A percentile compares a stretch with the other conserved stretches of the same genome.
Evolutionary conservation across 495 filamentous ascomycete species (phyloP).

Genomic region (Xylaria venustula): DNA sequence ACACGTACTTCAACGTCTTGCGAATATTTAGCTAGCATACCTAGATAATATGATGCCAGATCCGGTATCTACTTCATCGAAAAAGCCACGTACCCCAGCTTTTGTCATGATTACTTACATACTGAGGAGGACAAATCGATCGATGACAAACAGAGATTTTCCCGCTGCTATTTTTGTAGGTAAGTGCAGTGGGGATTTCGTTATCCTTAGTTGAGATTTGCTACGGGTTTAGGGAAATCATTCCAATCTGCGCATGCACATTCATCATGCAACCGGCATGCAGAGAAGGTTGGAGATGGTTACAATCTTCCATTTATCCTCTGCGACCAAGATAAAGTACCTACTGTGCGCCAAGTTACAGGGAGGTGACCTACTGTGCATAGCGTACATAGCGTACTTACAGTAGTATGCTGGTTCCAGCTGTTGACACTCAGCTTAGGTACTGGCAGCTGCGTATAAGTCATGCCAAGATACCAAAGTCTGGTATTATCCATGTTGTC

Average conservation of each 20-base stretch:
- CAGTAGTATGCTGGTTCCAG: too few relatives aligned
- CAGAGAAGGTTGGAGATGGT: not conserved
- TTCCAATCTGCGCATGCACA: too few relatives aligned
- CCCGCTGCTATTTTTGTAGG: too few relatives aligned
- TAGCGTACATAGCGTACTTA: too few relatives aligned
- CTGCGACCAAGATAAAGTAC: too few relatives aligned
- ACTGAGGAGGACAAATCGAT: too few relatives aligned
- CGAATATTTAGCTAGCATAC: too few relatives aligned
- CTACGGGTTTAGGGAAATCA: not conserved
- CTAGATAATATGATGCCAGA: too few relatives aligned
- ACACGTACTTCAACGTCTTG: too few relatives aligned
- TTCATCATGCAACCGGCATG: not conserved
- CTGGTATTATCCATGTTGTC: not conserved
- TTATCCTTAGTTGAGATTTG: not conserved
- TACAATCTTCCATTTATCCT: not conserved
- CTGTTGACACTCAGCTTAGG: not conserved
- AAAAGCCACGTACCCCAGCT: not conserved
- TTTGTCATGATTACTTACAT: not conserved
- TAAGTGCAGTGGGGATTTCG: not conserved
- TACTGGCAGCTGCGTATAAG: slow-evolving; percentile 1
- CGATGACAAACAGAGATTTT: not conserved
- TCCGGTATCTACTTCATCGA: too few relatives aligned
- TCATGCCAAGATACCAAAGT: not conserved
- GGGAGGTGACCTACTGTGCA: too few relatives aligned
- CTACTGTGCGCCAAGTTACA: too few relatives aligned